Evolutionary conservation across 495 filamentous ascomycete species (phyloP), one percentile per base, ranked within the genome.

Genomic region (Ramalina peruviana): DNA sequence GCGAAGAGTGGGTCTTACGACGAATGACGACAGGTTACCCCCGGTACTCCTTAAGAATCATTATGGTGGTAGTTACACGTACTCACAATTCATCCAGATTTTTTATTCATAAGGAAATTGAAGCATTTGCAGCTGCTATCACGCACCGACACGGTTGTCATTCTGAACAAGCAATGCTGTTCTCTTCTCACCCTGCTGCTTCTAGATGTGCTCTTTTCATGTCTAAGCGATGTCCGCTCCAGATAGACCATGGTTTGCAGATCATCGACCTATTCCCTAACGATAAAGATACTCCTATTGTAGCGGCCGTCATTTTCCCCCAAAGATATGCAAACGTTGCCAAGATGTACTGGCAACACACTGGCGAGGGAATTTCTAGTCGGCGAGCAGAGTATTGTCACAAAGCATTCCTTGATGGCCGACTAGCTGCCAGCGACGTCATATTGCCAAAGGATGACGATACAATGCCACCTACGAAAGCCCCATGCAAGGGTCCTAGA

Each of bases 311-410:
- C 9, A 57, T 96, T 40, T 88, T 80, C 58, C 77, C 82, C 1
- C 67, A 75, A 38, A 73, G 80, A 20, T 63, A 75, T 23, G 83
- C 79, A 47, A 61, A 75, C 6, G 65, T 82, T 54, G 85, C 89
- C 6, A 98, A 96, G 60, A 73, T 82, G 54, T 94, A 89, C 59
- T 98, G 92, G 92, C 92, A 96, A 55, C 92, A 98, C 62, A 80
- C 86, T 6, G 92, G 92, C n/a, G 88, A 94, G 54, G 92, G 92
- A 6, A 72, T 97, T 21, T 95, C 88, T 2, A 94, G 88, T 64
- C 83, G 92, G 39, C 78, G 88, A 16, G 88, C 86, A 13, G 92
- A 95, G 60, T 94, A 89, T 62, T 95, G 86, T 62, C 78, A 85
- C 43, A 65, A 68, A 36, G 73, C 86, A 12, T 77, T 94, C 56